phyloP scores from a whole-genome alignment of 257 asterid species.

The Solanum medicagineum region DNA sequence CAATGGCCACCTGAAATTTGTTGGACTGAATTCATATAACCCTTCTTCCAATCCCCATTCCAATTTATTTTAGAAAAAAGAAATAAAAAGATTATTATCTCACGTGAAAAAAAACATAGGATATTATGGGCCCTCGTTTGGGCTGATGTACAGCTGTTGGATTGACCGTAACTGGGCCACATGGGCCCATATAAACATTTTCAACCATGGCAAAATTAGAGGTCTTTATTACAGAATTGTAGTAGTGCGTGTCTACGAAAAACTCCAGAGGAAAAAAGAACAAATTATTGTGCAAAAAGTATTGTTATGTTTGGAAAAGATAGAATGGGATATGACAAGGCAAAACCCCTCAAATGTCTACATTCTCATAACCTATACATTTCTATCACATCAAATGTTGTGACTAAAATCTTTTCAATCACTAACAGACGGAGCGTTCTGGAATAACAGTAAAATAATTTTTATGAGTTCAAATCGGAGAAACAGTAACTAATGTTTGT shows the following conservation, averaged over 20 bases:
- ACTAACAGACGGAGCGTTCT: rapidly evolving
- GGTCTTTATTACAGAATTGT: not conserved
- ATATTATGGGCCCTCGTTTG: not conserved
- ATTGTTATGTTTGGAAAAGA: not conserved
- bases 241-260: not conserved
- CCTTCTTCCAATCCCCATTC: not conserved
- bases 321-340: not conserved
- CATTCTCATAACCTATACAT: constrained; percentile 22
- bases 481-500: no score
- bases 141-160: not conserved
- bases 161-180: not conserved
- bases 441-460: not conserved
- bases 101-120: not conserved
- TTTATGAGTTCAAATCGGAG: no score
- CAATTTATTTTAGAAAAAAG: not conserved
- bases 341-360: constrained; percentile 3
- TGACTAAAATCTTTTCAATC: not conserved
- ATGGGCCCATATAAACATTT: not conserved
- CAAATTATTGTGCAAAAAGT: not conserved
- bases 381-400: constrained; percentile 3
- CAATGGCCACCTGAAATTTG: not conserved
- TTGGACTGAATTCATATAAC: not conserved
- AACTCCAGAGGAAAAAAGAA: not conserved
- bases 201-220: not conserved
- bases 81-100: not conserved